These are phyloP conservation scores for Cladochytrium replicatum DNA, from an alignment of 192 early-diverging fungal genomes.

Conservation along the genomic window DNA sequence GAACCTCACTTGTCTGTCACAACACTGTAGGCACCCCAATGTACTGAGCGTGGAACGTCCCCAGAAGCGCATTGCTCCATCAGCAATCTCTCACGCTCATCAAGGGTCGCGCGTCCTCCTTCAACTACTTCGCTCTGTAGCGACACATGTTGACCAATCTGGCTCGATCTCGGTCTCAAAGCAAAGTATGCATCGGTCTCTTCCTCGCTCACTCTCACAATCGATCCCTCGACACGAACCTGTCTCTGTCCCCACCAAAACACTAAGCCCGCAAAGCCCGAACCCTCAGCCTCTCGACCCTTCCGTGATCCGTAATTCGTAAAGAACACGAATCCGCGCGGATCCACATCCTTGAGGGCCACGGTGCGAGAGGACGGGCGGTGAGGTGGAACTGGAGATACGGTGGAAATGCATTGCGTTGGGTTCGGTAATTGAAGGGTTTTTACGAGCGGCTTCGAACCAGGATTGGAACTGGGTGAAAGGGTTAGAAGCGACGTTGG, in stretches of 20 bases:
- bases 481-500: constrained; percentile 11
- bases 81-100: too few relatives aligned
- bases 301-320: constrained; percentile 47
- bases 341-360: constrained; percentile 37
- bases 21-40: constrained; percentile 43
- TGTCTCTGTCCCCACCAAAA: constrained; percentile 41
- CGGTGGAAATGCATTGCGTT: constrained; percentile 44
- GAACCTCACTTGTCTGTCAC: too few relatives aligned
- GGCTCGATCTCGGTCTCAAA: constrained; percentile 21
- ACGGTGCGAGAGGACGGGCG: constrained; percentile 32
- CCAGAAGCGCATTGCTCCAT: too few relatives aligned
- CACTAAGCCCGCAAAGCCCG: constrained; percentile 30
- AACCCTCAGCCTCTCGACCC: constrained; percentile 24
- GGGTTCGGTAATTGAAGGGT: constrained; percentile 21
- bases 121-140: too few relatives aligned
- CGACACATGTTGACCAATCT: constrained; percentile 6
- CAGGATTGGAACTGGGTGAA: constrained; percentile 34
- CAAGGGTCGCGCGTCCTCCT: too few relatives aligned
- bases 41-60: constrained; percentile 28
- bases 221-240: constrained; percentile 40
- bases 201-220: constrained; percentile 9
- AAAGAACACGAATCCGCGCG: constrained; percentile 39
- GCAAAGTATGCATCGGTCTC: constrained; percentile 41
- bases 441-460: constrained; percentile 24
- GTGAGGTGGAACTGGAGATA: background rate